Evolutionary conservation across 1,284 basidiomycete species (phyloP).

Genomic region (Malassezia equina): DNA sequence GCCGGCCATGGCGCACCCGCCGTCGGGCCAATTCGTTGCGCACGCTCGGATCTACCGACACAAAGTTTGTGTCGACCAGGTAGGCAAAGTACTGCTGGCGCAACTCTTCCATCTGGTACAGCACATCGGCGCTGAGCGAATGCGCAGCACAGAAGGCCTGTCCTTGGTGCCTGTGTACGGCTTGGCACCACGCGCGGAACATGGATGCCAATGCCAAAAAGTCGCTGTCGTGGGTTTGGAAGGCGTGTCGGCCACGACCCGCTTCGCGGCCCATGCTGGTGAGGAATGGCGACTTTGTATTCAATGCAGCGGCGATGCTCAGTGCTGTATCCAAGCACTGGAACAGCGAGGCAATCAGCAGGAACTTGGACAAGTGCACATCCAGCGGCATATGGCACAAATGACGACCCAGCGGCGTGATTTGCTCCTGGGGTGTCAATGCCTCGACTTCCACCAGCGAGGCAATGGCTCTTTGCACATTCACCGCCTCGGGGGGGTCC

Average conservation of each 20-base stretch:
- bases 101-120: slow-evolving; percentile 92
- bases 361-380: slow-evolving; percentile 89
- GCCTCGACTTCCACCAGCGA: slow-evolving; percentile 86
- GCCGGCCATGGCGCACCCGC: slow-evolving; percentile 52
- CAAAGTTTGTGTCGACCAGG: slow-evolving; percentile 76
- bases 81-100: slow-evolving; percentile 75
- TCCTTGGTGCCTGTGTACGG: slow-evolving; percentile 57
- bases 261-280: slow-evolving; percentile 73
- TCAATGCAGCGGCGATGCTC: slow-evolving; percentile 81
- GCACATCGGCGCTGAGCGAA: slow-evolving; percentile 77
- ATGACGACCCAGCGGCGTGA: slow-evolving; percentile 84
- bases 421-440: slow-evolving; percentile 73
- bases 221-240: slow-evolving; percentile 71
- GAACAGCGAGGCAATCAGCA: slow-evolving; percentile 75
- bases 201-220: slow-evolving; percentile 88
- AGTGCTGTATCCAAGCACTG: slow-evolving; percentile 87
- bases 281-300: slow-evolving; percentile 79
- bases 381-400: slow-evolving; percentile 89
- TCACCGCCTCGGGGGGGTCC: slow-evolving; percentile 76
- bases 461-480: slow-evolving; percentile 82
- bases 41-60: slow-evolving; percentile 61
- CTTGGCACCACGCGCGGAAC: slow-evolving; percentile 75
- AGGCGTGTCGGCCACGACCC: slow-evolving; percentile 68
- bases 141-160: slow-evolving; percentile 64
- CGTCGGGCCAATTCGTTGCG: slow-evolving; percentile 59